Evolutionary conservation across 2,329 filamentous ascomycete species (phyloP).

Genomic region (Septoria petroselini): DNA sequence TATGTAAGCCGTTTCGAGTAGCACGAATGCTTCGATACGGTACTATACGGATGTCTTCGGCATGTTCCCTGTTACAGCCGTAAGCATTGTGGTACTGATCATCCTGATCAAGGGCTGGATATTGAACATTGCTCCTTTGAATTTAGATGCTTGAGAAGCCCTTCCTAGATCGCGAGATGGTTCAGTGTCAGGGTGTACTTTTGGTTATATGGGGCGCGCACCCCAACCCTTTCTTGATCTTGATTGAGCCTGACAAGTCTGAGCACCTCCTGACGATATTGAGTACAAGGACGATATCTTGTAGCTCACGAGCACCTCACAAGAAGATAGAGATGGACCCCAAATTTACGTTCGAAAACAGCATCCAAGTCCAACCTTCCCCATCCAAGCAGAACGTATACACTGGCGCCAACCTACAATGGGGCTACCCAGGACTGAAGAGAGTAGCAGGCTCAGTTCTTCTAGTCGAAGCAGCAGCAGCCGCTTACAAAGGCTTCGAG

Average conservation of each 20-base stretch:
- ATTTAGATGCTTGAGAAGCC: not conserved
- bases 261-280: not conserved
- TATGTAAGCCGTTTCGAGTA: no score
- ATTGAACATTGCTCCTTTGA: not conserved
- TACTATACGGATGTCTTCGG: no score
- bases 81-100: not conserved
- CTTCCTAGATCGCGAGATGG: not conserved
- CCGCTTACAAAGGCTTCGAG: slow-evolving; percentile 5
- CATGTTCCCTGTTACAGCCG: not conserved
- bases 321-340: not conserved
- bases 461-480: slow-evolving; percentile 1
- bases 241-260: not conserved
- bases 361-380: not conserved
- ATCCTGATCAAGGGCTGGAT: not conserved
- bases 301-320: not conserved
- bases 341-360: not conserved
- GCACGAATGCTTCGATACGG: no score
- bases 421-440: slow-evolving; percentile 4
- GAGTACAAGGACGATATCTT: not conserved
- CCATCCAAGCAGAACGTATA: not conserved
- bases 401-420: slow-evolving; percentile 2
- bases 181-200: not conserved
- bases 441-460: slow-evolving; percentile 8
- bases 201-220: not conserved
- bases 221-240: not conserved